Base-by-base conservation (phyloP, 2,329 filamentous ascomycete genomes). In the Teratosphaeria gauchensis region DNA sequence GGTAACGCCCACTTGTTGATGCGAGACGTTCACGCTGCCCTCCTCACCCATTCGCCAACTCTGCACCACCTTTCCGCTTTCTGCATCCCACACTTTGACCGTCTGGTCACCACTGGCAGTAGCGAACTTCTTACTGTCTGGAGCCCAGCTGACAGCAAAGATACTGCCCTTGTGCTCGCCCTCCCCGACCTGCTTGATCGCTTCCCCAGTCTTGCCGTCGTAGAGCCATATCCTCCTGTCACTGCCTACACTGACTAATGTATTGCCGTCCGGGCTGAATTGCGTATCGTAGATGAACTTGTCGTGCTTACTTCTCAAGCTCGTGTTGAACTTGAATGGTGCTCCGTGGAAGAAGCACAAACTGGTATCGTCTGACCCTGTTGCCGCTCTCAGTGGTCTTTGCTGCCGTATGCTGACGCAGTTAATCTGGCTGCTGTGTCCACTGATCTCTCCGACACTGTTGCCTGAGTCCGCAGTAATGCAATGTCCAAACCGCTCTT, bases 381-480 rank as follows among this genome's bases (percentile, higher is more conserved):
- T 96, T 12, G 90, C 91, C 6, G 94, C 94, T 61, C 92, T 83
- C 61, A 97, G 80, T n/a, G 94, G 94, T 30, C 94, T 82, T 75
- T 95, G 90, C 70, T 92, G 87, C 67, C 91, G 86, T 72, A 99
- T 88, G 35, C 91, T 88, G 33, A 97, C 92, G 21, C 87, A 84
- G 72, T 99, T 99, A 79, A 97, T 87, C 66, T 88, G 84, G 68
- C 90, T 89, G 65, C 88, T 92, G 75, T 99, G 94, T 1, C 94
- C 94, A 56, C 85, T 88, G 64, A 99, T 89, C 76, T 97, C 92
- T 59, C 94, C 94, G 19, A 97, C 92, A 55, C 87, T 92, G 77
- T 99, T 99, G 64, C 94, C 94, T 70, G 90, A 95, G 75, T 97
- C 94, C 65, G 89, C 90, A 31, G 90, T 96, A 72, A 97, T 91